Evolutionary conservation across 805 yeast genomes (phyloP).

Genomic region (Zygosaccharomyces siamensis): DNA sequence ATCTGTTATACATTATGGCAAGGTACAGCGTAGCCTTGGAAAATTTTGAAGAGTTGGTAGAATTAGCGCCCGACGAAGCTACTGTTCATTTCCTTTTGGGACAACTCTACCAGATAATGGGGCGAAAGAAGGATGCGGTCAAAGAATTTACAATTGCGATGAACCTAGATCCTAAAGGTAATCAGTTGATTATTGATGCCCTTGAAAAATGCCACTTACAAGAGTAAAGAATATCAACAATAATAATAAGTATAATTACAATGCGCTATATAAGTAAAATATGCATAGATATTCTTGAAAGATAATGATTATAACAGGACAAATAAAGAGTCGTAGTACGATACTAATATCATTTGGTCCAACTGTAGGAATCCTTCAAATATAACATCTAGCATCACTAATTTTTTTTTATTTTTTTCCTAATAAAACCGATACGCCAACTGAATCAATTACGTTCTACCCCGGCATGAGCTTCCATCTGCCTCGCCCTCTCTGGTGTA

Average conservation of each 20-base stretch:
- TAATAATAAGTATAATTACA: conserved; percentile 9
- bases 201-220: conserved; percentile 48
- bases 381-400: neutral
- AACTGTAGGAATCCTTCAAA: neutral
- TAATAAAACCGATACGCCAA: neutral
- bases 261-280: conserved; percentile 4
- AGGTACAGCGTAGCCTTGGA: conserved; percentile 66
- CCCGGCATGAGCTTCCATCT: neutral
- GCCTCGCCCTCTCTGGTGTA: conserved; percentile 5
- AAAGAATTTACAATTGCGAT: conserved; percentile 83
- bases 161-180: conserved; percentile 88
- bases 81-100: conserved; percentile 88
- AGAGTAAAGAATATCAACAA: conserved; percentile 15
- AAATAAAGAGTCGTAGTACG: neutral
- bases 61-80: conserved; percentile 90
- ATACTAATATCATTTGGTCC: neutral
- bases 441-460: neutral
- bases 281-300: conserved; percentile 4
- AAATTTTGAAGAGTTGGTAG: conserved; percentile 66
- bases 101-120: conserved; percentile 71
- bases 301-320: neutral
- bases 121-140: conserved; percentile 71
- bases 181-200: conserved; percentile 79
- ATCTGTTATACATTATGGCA: conserved; percentile 65
- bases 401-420: neutral